Percentiles rank a stretch among this genome's conserved stretches.
These are phyloP conservation scores for Chionographis japonica DNA, from an alignment of 106 monocot genomes.

Conservation along the genomic window DNA sequence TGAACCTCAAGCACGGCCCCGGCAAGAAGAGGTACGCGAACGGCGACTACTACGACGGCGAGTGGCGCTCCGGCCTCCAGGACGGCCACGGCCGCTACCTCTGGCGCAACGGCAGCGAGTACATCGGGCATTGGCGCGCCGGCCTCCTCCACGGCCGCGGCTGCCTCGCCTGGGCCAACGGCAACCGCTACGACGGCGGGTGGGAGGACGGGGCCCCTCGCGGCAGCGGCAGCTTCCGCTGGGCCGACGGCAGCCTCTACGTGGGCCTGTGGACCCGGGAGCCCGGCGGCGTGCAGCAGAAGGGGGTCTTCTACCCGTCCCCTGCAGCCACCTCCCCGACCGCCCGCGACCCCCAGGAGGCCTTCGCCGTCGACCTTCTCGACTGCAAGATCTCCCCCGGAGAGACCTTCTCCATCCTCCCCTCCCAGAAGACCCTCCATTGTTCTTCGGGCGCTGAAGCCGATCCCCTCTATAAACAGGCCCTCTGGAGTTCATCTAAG, in stretches of 20 bases:
- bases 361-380: slow-evolving; percentile 29
- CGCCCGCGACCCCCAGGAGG: slow-evolving; percentile 45
- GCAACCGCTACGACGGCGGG: slow-evolving; percentile 71
- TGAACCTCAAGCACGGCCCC: slow-evolving; percentile 75
- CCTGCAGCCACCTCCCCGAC: slow-evolving; percentile 33
- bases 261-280: slow-evolving; percentile 54
- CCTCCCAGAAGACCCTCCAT: slow-evolving; percentile 67
- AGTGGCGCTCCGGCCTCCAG: slow-evolving; percentile 69
- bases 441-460: slow-evolving; percentile 12
- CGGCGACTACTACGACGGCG: slow-evolving; percentile 81
- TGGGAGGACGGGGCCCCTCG: slow-evolving; percentile 73
- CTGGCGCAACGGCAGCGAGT: slow-evolving; percentile 77
- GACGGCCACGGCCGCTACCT: slow-evolving; percentile 72
- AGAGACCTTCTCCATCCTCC: slow-evolving; percentile 45
- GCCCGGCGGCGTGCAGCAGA: slow-evolving; percentile 23
- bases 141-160: slow-evolving; percentile 68
- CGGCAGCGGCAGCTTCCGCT: slow-evolving; percentile 62
- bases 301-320: slow-evolving; percentile 76
- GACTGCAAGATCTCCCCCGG: slow-evolving; percentile 42
- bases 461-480: slow-evolving; percentile 3
- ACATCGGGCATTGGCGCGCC: slow-evolving; percentile 52
- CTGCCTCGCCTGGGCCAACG: slow-evolving; percentile 57
- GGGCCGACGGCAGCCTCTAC: slow-evolving; percentile 82
- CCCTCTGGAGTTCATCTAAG: slow-evolving; percentile 5
- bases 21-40: slow-evolving; percentile 68